Base-by-base conservation (phyloP, 2,329 filamentous ascomycete genomes). In the Cladosporium sp. region DNA sequence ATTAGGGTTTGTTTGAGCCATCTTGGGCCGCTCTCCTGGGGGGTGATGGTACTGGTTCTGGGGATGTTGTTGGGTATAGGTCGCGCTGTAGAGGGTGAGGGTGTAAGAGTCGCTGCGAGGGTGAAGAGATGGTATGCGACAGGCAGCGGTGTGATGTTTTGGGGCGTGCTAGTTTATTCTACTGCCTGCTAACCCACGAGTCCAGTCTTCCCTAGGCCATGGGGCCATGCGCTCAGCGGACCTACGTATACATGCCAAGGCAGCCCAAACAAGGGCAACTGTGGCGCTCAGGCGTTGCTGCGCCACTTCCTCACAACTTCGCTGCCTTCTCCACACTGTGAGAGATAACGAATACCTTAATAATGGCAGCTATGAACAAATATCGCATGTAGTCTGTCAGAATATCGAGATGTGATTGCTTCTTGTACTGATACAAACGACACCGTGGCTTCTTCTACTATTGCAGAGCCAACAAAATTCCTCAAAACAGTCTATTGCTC, bases 1-100 rank as follows among this genome's bases (percentile, higher is more conserved):
- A 69, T 74, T 74, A 59, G 72, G 72, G 67, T 74, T 74, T 64
- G 72, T 71, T 68, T 74, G 72, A 68, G 72, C 72, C 71, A 74
- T 74, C 69, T 67, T 68, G 69, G 72, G 71, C 71, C 30, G 32
- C 11, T 65, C 60, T 63, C 60, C 60, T 55, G 38, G 57, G 30
- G 41, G 26, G 14, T 41, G 55, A 15, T 41, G 30, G 32, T 38
- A 34, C 34, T 34, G 41, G 21, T 34, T 41, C 21, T 34, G 30
- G 55, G 34, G 28, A 24, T 58, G 30, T 26, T n/a, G 24, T 28
- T 34, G 3, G 55, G 32, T 18, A n/a, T 34, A 14, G 30, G 32
- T 34, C 32, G 52, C 28, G 52, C 52, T 18, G 28, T 21, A 21
- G 52, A 11, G 34, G 30, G 3, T 15, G 34, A 28, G 1, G 34